These are phyloP conservation scores for Debaryomyces fabryi DNA, from an alignment of 1,139 yeast genomes.

Conservation along the genomic window DNA sequence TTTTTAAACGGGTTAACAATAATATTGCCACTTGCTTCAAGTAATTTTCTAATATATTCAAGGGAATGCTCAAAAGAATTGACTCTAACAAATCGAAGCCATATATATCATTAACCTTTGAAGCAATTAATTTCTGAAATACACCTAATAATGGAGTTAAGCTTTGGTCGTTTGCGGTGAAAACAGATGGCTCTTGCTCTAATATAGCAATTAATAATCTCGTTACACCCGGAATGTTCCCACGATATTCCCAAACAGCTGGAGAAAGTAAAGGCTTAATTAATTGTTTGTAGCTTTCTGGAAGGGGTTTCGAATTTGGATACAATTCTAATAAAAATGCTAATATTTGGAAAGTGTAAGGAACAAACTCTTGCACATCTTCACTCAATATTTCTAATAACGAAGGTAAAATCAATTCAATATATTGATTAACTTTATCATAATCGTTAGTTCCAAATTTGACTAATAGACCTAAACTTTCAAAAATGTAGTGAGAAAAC, in stretches of 20 bases:
- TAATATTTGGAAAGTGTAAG: constrained; percentile 86
- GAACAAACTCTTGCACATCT: constrained; percentile 93
- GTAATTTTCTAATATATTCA: constrained; percentile 53
- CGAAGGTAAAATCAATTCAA: constrained; percentile 64
- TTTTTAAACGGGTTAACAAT: constrained; percentile 77
- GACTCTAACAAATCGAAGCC: constrained; percentile 85
- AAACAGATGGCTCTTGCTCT: constrained; percentile 57
- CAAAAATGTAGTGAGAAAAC: constrained; percentile 89
- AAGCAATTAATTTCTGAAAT: constrained; percentile 90
- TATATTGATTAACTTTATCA: constrained; percentile 47
- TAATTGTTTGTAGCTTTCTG: constrained; percentile 65
- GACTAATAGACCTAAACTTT: constrained; percentile 77
- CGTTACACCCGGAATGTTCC: constrained; percentile 92
- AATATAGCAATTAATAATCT: constrained; percentile 76
- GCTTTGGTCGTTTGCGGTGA: constrained; percentile 41
- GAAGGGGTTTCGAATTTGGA: constrained; percentile 54
- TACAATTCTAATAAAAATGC: constrained; percentile 73
- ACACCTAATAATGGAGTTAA: constrained; percentile 88
- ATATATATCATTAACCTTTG: constrained; percentile 74
- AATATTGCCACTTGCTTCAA: constrained; percentile 74
- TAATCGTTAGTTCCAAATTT: constrained; percentile 44
- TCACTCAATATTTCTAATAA: constrained; percentile 69
- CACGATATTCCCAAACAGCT: constrained; percentile 86
- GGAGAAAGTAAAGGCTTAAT: constrained; percentile 87
- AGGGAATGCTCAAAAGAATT: constrained; percentile 61